A percentile compares a stretch with the other conserved stretches of the same genome.
Conservation (phyloP, 2,329 filamentous ascomycete species). For the Fusarium verrucosum region DNA sequence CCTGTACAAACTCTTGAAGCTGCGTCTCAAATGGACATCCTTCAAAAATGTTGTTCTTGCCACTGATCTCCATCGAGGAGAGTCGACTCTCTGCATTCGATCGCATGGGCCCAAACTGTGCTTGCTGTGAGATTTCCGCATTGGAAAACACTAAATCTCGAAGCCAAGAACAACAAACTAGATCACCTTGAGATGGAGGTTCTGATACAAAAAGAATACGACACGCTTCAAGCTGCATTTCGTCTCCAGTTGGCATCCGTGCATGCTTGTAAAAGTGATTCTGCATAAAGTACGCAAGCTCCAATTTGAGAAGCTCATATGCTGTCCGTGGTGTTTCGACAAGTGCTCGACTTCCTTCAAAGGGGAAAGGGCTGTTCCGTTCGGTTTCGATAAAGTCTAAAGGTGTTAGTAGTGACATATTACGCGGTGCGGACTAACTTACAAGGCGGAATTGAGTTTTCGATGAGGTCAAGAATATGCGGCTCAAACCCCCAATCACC, state of each 20-base stretch:
- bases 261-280: conserved; percentile 35
- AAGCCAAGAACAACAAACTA: conserved; percentile 26
- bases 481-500: conserved; percentile 56
- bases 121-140: conserved; percentile 19
- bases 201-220: conserved; percentile 30
- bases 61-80: conserved; percentile 39
- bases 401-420: neutral
- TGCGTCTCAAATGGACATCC: conserved; percentile 43
- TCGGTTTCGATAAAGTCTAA: conserved; percentile 39
- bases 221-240: conserved; percentile 39
- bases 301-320: conserved; percentile 37
- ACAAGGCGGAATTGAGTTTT: conserved; percentile 56
- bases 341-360: conserved; percentile 28
- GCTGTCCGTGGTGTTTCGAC: conserved; percentile 34
- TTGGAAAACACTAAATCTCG: conserved; percentile 35
- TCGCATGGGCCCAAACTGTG: conserved; percentile 41
- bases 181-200: neutral
- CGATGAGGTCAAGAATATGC: conserved; percentile 50
- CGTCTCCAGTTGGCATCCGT: conserved; percentile 23
- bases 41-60: conserved; percentile 45
- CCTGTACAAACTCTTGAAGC: conserved; percentile 31
- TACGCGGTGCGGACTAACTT: no score
- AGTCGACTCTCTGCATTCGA: conserved; percentile 40
- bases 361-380: conserved; percentile 35
- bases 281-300: conserved; percentile 39